phyloP scores from a whole-genome alignment of 495 filamentous ascomycete genomes.

The Podospora pseudopauciseta region DNA sequence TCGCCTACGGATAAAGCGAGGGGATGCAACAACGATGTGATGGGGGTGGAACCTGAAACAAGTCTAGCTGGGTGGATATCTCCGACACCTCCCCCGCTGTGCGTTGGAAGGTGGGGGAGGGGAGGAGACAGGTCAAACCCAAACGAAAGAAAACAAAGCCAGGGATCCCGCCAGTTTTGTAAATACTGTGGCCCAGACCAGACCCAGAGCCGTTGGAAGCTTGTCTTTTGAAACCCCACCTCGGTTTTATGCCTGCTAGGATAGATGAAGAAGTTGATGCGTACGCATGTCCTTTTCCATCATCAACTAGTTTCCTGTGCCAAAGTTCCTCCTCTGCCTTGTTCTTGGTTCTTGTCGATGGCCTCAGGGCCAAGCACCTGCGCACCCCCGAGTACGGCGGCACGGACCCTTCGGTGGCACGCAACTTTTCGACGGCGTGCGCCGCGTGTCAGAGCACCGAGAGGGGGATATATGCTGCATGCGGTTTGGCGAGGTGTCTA shows the following conservation, averaged over 20 bases:
- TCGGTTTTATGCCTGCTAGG: background rate
- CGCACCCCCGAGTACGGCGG: background rate
- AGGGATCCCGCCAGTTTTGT: background rate
- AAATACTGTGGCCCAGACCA: too few relatives aligned
- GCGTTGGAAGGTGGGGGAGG: background rate
- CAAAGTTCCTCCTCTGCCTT: too few relatives aligned
- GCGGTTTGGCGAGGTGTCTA: too few relatives aligned
- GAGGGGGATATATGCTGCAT: background rate
- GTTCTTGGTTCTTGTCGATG: background rate
- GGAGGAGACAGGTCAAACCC: background rate
- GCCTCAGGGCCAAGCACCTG: background rate
- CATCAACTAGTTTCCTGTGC: background rate
- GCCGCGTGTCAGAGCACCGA: background rate
- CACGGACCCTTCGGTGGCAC: slow-evolving; percentile 8
- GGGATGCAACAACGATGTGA: background rate
- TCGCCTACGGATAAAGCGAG: background rate
- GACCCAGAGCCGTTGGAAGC: slow-evolving; percentile 8
- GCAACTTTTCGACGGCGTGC: background rate
- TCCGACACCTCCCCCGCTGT: background rate
- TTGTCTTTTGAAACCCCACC: slow-evolving; percentile 4
- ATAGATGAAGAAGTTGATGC: background rate
- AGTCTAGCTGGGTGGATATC: slow-evolving; percentile 21
- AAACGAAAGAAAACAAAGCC: background rate
- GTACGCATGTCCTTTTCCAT: too few relatives aligned
- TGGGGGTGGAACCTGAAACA: slow-evolving; percentile 16